Conservation (phyloP, 2,329 filamentous ascomycete species). For the Hawksworthiomyces lignivorus region DNA sequence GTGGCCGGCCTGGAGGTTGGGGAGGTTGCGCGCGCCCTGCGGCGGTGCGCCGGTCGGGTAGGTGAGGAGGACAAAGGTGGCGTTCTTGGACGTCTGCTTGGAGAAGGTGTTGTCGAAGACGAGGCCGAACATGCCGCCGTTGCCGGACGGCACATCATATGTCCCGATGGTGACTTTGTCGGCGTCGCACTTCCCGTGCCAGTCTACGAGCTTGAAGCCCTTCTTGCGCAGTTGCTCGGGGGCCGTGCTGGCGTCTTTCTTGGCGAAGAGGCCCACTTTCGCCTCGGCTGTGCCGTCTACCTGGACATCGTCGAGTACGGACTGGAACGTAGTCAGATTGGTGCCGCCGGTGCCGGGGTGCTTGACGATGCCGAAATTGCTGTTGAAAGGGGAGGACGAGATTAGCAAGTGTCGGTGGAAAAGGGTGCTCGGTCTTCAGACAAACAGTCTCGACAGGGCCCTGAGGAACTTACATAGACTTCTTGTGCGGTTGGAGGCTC, state of each 20-base stretch:
- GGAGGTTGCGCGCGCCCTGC: conserved; percentile 64
- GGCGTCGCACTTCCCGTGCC: conserved; percentile 92
- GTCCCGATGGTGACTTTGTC: conserved; percentile 91
- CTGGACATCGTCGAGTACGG: conserved; percentile 36
- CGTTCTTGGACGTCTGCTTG: conserved; percentile 88
- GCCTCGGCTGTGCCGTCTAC: conserved; percentile 32
- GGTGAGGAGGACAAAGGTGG: conserved; percentile 88
- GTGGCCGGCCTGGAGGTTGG: conserved; percentile 41
- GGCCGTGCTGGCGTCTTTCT: conserved; percentile 52
- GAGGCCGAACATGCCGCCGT: conserved; percentile 89
- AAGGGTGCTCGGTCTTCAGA: too few species aligned
- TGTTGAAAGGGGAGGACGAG: conserved; percentile 21
- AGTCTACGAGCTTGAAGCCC: conserved; percentile 65
- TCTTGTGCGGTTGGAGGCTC: conserved; percentile 96
- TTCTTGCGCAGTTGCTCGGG: conserved; percentile 58
- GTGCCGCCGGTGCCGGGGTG: conserved; percentile 70
- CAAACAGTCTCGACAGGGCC: neutral
- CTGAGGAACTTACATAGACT: conserved; percentile 61
- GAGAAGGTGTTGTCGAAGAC: conserved; percentile 99
- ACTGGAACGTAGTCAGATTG: conserved; percentile 34
- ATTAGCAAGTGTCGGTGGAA: conserved; percentile 2
- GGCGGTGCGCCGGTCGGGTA: conserved; percentile 79
- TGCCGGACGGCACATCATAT: conserved; percentile 64
- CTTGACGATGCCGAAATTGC: conserved; percentile 96
- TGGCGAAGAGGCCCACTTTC: conserved; percentile 40